Evolutionary conservation across 106 monocot species (phyloP).

Genomic region (Acorus calamus): DNA sequence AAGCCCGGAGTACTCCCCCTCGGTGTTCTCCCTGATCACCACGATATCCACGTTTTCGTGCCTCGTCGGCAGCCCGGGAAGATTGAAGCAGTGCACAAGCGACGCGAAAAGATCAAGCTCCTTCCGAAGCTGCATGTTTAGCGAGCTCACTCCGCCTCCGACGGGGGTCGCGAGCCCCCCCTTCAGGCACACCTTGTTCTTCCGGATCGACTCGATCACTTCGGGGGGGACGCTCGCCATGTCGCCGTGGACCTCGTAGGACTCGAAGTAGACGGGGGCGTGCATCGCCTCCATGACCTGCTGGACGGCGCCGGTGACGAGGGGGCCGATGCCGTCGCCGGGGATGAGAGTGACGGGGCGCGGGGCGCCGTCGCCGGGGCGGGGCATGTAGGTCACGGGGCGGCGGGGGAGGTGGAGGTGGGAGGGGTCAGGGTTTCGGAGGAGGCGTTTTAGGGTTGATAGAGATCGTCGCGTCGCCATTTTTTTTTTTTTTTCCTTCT

Average conservation of each 20-base stretch:
- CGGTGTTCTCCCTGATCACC: conserved; percentile 14
- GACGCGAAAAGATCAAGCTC: conserved; percentile 15
- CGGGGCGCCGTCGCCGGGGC: conserved; percentile 12
- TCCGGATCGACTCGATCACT: conserved; percentile 9
- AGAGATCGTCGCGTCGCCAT: too few species aligned
- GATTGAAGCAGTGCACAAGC: conserved; percentile 13
- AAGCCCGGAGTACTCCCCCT: conserved; percentile 14
- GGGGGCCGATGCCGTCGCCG: conserved; percentile 11
- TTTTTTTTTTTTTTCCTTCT: too few species aligned
- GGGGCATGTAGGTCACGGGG: conserved; percentile 13
- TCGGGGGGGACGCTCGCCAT: conserved; percentile 7
- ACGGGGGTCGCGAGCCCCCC: conserved; percentile 12
- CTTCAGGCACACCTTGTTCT: conserved; percentile 14
- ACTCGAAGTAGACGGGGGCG: conserved; percentile 11
- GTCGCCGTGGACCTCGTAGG: conserved; percentile 13
- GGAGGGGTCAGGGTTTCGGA: too few species aligned
- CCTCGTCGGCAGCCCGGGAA: conserved; percentile 10
- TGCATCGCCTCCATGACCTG: conserved; percentile 19
- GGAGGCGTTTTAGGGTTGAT: too few species aligned
- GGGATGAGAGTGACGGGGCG: conserved; percentile 8
- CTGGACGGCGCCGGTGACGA: conserved; percentile 10
- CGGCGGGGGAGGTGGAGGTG: neutral
- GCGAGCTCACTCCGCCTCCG: conserved; percentile 12
- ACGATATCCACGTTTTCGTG: conserved; percentile 15
- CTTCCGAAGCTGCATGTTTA: conserved; percentile 10